Evolutionary conservation across 2,329 filamentous ascomycete genomes (phyloP).

Genomic region (Aspergillus pseudoviridinutans): DNA sequence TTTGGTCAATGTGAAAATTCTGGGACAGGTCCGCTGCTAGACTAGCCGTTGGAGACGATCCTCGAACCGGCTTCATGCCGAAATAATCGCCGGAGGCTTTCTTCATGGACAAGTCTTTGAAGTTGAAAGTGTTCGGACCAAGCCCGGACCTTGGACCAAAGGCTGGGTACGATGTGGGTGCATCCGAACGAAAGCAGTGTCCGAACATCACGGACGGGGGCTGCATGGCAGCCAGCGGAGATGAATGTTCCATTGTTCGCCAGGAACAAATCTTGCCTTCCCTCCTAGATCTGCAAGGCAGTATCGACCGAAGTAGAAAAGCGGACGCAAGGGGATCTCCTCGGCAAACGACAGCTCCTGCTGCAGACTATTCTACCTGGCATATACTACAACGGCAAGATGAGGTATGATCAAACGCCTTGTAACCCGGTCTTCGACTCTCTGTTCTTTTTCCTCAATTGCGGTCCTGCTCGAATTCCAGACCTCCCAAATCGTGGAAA

Average conservation of each 20-base stretch:
- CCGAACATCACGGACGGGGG: slow-evolving; percentile 61
- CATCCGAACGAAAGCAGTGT: slow-evolving; percentile 58
- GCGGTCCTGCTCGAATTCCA: slow-evolving; percentile 7
- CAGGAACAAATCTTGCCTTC: slow-evolving; percentile 4
- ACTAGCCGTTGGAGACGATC: slow-evolving; percentile 86
- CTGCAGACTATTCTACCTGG: neutral
- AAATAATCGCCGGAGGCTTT: slow-evolving; percentile 72
- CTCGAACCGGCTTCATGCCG: slow-evolving; percentile 68
- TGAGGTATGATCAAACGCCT: slow-evolving; percentile 5
- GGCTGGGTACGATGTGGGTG: slow-evolving; percentile 50
- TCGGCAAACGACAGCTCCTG: neutral
- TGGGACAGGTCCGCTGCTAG: slow-evolving; percentile 91
- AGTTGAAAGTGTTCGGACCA: slow-evolving; percentile 67
- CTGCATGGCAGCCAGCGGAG: slow-evolving; percentile 89
- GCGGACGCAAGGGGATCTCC: neutral
- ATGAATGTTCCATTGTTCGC: slow-evolving; percentile 78
- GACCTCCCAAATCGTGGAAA: slow-evolving; percentile 5
- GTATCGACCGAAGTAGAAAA: neutral
- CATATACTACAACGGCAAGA: neutral
- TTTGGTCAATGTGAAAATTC: slow-evolving; percentile 94
- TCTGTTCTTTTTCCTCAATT: slow-evolving; percentile 1
- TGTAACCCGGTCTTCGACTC: slow-evolving; percentile 1
- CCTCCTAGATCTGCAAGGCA: neutral
- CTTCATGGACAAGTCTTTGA: slow-evolving; percentile 71
- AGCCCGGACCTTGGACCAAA: slow-evolving; percentile 53